Percentiles rank a stretch among this genome's conserved stretches.
Conservation (phyloP, 371 early-diverging fungal genomes). For the Rhizopus microsporus region DNA sequence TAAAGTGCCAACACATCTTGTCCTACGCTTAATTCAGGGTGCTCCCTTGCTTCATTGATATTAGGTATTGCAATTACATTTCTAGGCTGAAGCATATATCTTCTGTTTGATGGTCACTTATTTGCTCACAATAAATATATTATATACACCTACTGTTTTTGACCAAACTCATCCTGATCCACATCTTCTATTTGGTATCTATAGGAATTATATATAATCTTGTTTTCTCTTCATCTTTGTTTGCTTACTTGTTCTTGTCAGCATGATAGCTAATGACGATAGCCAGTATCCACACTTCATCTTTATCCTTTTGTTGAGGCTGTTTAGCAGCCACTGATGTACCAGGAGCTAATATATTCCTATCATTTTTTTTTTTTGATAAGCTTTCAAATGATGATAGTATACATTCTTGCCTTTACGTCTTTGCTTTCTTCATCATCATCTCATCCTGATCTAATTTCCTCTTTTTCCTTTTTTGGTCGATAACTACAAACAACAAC, state of each 20-base stretch:
- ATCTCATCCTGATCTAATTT: conserved; percentile 61
- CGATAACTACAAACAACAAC: conserved; percentile 32
- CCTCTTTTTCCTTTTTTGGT: conserved; percentile 64
- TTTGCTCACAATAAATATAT: conserved; percentile 6
- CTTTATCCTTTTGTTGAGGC: conserved; percentile 60
- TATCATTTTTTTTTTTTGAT: background rate
- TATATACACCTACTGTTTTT: conserved; percentile 53
- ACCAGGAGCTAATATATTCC: conserved; percentile 36
- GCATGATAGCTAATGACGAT: conserved; percentile 61
- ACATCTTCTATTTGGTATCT: conserved; percentile 77
- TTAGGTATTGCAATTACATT: conserved; percentile 65
- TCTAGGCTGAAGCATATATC: conserved; percentile 62
- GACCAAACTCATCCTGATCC: conserved; percentile 69
- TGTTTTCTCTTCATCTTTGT: background rate
- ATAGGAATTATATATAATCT: background rate
- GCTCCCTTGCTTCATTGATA: conserved; percentile 38
- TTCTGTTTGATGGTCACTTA: conserved; percentile 34
- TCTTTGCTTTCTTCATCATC: conserved; percentile 52
- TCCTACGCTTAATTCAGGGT: conserved; percentile 61
- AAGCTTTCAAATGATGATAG: too few species aligned
- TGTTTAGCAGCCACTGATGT: conserved; percentile 62
- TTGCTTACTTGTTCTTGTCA: conserved; percentile 63
- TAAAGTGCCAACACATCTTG: conserved; percentile 81
- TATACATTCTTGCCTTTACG: conserved; percentile 27
- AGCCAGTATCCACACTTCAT: conserved; percentile 80